Percentiles rank a stretch among this genome's conserved stretches.
Evolutionary conservation across 1,139 yeast genomes (phyloP).

Genomic region (Zygotorulaspora mrakii): DNA sequence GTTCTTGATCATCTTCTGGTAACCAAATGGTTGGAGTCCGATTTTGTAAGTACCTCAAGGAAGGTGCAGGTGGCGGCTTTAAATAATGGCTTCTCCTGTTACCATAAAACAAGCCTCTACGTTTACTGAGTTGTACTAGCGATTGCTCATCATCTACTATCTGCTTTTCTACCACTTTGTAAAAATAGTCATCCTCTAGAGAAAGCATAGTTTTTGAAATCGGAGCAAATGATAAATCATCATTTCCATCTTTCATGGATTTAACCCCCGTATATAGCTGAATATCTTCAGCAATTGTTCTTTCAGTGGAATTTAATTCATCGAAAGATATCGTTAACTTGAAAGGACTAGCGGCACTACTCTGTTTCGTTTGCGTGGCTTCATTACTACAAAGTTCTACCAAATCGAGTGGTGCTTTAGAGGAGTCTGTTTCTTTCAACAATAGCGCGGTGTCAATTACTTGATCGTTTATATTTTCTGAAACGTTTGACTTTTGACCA

Average conservation of each 20-base stretch:
- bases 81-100: constrained; percentile 58
- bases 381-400: no score
- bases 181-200: constrained; percentile 60
- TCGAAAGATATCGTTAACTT: constrained; percentile 51
- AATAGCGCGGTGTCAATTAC: neutral
- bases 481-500: neutral
- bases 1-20: constrained; percentile 83
- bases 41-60: constrained; percentile 67
- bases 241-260: constrained; percentile 28
- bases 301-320: constrained; percentile 53
- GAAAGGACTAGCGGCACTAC: no score
- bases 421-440: neutral
- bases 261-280: constrained; percentile 50
- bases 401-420: constrained; percentile 11
- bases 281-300: constrained; percentile 50
- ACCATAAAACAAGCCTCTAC: constrained; percentile 38
- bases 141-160: constrained; percentile 41
- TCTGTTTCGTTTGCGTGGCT: no score
- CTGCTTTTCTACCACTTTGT: constrained; percentile 56
- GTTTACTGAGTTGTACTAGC: constrained; percentile 34
- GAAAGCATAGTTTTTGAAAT: constrained; percentile 64
- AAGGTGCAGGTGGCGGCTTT: constrained; percentile 88
- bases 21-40: constrained; percentile 94
- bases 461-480: neutral
- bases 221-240: constrained; percentile 41